phyloP scores from a whole-genome alignment of 192 early-diverging fungal species.

The Phlyctochytrium bullatum region DNA sequence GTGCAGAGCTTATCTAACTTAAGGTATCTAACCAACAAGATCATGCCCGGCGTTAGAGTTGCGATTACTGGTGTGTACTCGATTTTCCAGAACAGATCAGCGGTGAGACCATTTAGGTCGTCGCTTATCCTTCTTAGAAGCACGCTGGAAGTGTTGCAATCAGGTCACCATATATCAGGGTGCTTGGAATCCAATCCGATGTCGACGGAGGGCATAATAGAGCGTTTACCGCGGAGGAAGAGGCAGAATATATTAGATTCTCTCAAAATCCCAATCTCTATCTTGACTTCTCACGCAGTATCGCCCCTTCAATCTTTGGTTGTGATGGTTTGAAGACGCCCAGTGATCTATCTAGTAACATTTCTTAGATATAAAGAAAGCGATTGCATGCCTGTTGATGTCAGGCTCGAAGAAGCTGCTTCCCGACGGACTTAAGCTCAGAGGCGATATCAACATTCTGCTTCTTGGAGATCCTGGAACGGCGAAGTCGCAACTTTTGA shows the following conservation, averaged over 20 bases:
- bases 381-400: conserved; percentile 92
- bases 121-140: conserved; percentile 34
- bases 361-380: conserved; percentile 90
- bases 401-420: conserved; percentile 94
- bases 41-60: conserved; percentile 91
- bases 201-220: conserved; percentile 57
- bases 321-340: conserved; percentile 61
- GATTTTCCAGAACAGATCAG: conserved; percentile 72
- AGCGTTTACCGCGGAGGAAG: conserved; percentile 86
- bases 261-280: conserved; percentile 86
- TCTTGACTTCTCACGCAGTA: conserved; percentile 84
- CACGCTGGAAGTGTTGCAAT: conserved; percentile 84
- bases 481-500: conserved; percentile 96
- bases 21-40: conserved; percentile 78
- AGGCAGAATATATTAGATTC: conserved; percentile 88
- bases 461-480: conserved; percentile 98
- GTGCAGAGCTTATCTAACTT: background rate
- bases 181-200: conserved; percentile 88
- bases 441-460: conserved; percentile 98
- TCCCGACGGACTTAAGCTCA: conserved; percentile 93
- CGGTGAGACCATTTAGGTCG: conserved; percentile 12
- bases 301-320: conserved; percentile 97
- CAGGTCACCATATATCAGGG: conserved; percentile 89
- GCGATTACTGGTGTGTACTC: conserved; percentile 95
- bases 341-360: background rate